Percentiles rank a stretch among this genome's conserved stretches.
phyloP scores from a whole-genome alignment of 2,329 filamentous ascomycete genomes.

The Coniochaeta ligniaria region DNA sequence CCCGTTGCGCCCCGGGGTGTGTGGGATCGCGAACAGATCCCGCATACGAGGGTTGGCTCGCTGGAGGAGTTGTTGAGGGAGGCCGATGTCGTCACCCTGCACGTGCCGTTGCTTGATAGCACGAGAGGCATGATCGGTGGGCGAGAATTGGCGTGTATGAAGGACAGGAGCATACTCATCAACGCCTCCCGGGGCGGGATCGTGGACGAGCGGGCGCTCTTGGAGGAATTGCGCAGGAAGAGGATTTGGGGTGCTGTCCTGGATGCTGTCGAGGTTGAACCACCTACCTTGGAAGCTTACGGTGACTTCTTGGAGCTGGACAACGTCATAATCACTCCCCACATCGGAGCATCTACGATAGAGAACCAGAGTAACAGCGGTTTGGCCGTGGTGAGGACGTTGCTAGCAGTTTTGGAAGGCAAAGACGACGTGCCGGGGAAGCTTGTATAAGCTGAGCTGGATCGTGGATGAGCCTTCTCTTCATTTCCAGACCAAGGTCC shows the following conservation, averaged over 20 bases:
- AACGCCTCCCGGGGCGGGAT: conserved; percentile 25
- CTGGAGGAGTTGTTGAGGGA: conserved; percentile 21
- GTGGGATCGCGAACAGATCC: conserved; percentile 13
- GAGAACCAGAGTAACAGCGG: conserved; percentile 10
- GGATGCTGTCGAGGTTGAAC: conserved; percentile 21
- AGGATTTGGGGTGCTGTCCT: conserved; percentile 22
- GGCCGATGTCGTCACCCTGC: conserved; percentile 22
- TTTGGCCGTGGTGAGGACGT: conserved; percentile 3
- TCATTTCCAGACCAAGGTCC: background rate
- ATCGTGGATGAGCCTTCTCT: background rate
- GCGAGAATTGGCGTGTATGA: conserved; percentile 18
- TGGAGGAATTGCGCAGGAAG: conserved; percentile 14
- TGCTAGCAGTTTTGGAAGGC: conserved; percentile 4
- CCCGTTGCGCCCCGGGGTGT: conserved; percentile 17
- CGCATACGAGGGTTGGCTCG: conserved; percentile 16
- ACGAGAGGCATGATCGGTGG: conserved; percentile 22
- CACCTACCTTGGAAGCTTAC: conserved; percentile 13
- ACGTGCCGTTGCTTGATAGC: conserved; percentile 15
- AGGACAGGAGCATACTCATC: conserved; percentile 19
- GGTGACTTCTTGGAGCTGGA: conserved; percentile 11
- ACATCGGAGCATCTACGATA: conserved; percentile 12
- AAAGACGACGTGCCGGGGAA: conserved; percentile 4
- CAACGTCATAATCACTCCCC: conserved; percentile 16
- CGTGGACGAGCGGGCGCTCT: conserved; percentile 21
- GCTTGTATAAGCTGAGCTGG: conserved; percentile 3